Evolutionary conservation across 352 stramenopile genomes (phyloP), one percentile per base, ranked within the genome.

Genomic region (Thraustotheca clavata): DNA sequence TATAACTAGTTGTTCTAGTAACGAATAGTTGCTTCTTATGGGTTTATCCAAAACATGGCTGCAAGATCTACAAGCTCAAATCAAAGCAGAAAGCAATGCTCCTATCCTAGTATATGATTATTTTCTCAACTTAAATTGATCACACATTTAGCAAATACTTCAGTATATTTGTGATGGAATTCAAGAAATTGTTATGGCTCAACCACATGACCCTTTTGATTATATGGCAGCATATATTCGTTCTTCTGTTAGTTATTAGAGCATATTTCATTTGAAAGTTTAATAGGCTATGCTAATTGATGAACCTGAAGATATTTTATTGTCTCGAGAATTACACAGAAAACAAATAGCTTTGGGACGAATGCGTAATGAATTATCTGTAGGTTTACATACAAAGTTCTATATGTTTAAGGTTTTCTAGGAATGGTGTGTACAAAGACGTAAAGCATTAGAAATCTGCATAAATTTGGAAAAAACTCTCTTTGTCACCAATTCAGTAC

Each of bases 121-220:
- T 2, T 35, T 14, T 52, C 2, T 29, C 6, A 50, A 6, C 14
- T 31, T 14, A 9, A 14, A 7, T 24, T 50, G 24, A 2, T 31
- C n/a, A 31, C 43, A 50, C 7, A 18, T 43, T 24, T 65, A 65
- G 57, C 7, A n/a, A 9, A 20, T 65, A 32, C 38, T 65, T 26
- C 35, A 54, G 27, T 43, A 38, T 29, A 20, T 65, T 4, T 43
- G 32, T 8, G 38, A 65, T 33, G 57, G 57, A n/a, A 43, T 65
- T 20, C 57, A 65, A 27, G 57, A 65, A n/a, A 46, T 65, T 1
- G n/a, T 65, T 18, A 65, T 65, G 57, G 38, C 24, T 16, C 57
- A 41, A 8, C 57, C 57, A 3, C 26, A 14, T 0, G 57, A 65
- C 47, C 57, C 57, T 12, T 65, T 65, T 33, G 16, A 31, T n/a